These are phyloP conservation scores for Pseudogymnoascus pannorum DNA, from an alignment of 2,329 filamentous ascomycete species.

Conservation along the genomic window DNA sequence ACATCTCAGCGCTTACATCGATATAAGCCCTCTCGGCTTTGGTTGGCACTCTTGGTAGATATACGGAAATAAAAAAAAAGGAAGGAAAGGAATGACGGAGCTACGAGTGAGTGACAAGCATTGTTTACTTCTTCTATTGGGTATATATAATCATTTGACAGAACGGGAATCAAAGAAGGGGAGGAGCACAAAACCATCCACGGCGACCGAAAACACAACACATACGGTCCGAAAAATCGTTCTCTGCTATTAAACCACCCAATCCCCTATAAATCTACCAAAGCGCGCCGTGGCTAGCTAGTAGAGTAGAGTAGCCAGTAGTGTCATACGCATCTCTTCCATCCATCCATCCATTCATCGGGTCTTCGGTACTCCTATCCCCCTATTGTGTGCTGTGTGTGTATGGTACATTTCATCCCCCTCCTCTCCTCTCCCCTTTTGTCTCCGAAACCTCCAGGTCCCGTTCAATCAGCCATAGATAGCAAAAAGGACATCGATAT, in stretches of 20 bases:
- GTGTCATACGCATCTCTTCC: not conserved
- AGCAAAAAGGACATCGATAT: not conserved
- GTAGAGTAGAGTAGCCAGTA: not conserved
- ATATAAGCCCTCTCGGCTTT: no score
- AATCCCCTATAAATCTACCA: not conserved
- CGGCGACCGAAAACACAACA: not conserved
- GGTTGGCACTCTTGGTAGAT: no score
- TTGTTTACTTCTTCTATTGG: no score
- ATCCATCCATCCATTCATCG: not conserved
- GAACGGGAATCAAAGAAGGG: no score
- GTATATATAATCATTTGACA: no score
- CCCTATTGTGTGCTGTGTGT: not conserved
- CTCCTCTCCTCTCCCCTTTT: not conserved
- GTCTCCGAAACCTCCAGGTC: not conserved
- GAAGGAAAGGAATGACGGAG: no score
- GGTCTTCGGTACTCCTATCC: no score
- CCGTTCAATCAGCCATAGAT: not conserved
- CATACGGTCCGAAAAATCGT: no score
- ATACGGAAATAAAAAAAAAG: no score
- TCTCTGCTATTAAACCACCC: not conserved
- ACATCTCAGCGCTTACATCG: no score
- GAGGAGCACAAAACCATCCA: not conserved
- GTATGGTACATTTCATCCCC: not conserved
- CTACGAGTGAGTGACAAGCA: no score
- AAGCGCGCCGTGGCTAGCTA: no score